Evolutionary conservation across 73 alveolate genomes (phyloP).

Genomic region (Tetrahymena elliotti): DNA sequence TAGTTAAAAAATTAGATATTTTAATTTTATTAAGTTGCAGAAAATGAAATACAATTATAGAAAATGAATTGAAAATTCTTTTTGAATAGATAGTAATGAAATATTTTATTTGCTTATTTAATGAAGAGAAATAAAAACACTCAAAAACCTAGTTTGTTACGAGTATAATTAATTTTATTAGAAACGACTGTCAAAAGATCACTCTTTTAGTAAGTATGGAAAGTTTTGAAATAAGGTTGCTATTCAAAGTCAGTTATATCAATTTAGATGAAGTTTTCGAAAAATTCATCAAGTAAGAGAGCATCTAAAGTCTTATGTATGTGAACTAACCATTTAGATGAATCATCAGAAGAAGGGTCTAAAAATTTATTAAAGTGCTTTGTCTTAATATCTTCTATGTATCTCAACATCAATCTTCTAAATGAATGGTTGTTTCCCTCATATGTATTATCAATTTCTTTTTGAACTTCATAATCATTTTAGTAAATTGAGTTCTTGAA

Average conservation of each 20-base stretch:
- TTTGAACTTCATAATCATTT: slow-evolving; percentile 15
- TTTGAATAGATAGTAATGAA: no score
- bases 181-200: slow-evolving; percentile 29
- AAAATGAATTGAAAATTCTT: no score
- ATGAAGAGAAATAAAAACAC: neutral
- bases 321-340: slow-evolving; percentile 6
- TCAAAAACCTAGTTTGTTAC: slow-evolving; percentile 35
- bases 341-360: slow-evolving; percentile 4
- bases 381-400: slow-evolving; percentile 30
- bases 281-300: slow-evolving; percentile 28
- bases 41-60: no score
- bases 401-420: slow-evolving; percentile 22
- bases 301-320: slow-evolving; percentile 35
- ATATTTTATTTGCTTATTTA: neutral
- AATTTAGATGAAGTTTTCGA: slow-evolving; percentile 31
- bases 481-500: slow-evolving; percentile 18
- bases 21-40: no score
- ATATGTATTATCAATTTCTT: slow-evolving; percentile 13
- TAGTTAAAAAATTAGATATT: no score
- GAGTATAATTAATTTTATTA: slow-evolving; percentile 29
- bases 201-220: slow-evolving; percentile 23
- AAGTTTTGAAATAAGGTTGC: slow-evolving; percentile 21
- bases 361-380: slow-evolving; percentile 17
- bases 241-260: slow-evolving; percentile 22
- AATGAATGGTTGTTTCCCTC: slow-evolving; percentile 14